phyloP scores from a whole-genome alignment of 768 basidiomycete species.

The Nidularia sp. region DNA sequence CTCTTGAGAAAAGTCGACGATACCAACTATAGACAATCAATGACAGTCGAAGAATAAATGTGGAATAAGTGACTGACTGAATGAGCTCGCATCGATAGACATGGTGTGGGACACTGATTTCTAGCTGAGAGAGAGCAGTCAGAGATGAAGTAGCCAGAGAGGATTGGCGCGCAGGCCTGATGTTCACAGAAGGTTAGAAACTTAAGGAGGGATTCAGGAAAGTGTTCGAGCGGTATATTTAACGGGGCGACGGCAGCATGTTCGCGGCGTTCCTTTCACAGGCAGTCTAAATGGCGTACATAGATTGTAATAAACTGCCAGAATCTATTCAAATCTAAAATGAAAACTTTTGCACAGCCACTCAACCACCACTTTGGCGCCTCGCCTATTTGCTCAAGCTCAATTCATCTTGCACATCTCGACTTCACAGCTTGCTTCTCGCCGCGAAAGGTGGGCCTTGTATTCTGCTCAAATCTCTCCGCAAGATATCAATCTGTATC shows the following conservation, averaged over 20 bases:
- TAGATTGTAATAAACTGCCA: not conserved
- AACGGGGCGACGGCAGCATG: not conserved
- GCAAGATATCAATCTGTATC: too few relatives aligned
- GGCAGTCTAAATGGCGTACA: not conserved
- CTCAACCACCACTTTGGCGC: not conserved
- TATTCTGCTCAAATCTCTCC: too few relatives aligned
- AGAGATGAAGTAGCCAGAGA: not conserved
- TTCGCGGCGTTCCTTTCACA: not conserved
- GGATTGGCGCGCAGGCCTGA: too few relatives aligned
- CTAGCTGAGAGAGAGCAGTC: not conserved
- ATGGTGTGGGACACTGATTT: not conserved
- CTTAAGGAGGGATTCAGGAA: slow-evolving; percentile 4
- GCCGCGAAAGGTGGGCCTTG: too few relatives aligned
- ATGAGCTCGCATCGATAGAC: slow-evolving; percentile 32
- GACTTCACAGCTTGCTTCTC: too few relatives aligned
- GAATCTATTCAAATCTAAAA: not conserved
- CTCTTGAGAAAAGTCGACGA: slow-evolving; percentile 77
- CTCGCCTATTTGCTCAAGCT: too few relatives aligned
- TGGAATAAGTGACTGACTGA: slow-evolving; percentile 50
- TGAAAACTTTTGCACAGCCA: not conserved
- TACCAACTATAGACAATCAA: slow-evolving; percentile 49
- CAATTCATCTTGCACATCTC: too few relatives aligned
- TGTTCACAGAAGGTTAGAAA: slow-evolving; percentile 4
- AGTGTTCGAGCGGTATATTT: slow-evolving; percentile 1
- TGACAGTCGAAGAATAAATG: slow-evolving; percentile 2